Evolutionary conservation across 306 rosid genomes (phyloP).

Genomic region (barrel medic (Medicago truncatula)): DNA sequence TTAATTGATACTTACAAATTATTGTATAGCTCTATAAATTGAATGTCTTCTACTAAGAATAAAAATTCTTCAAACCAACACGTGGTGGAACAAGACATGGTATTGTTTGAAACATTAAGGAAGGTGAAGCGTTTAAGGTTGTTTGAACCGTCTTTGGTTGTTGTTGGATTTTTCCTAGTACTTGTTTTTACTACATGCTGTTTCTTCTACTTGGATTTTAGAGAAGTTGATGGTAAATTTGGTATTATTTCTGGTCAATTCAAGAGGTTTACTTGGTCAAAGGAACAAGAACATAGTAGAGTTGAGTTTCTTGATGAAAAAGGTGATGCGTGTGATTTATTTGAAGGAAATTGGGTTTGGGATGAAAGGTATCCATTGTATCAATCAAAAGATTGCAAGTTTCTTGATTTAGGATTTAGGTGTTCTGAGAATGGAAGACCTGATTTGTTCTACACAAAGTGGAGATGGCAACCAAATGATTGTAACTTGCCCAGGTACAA

Average conservation of each 20-base stretch:
- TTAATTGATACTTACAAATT: neutral
- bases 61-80: conserved; percentile 44
- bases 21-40: neutral
- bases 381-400: conserved; percentile 68
- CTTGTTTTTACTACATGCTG: conserved; percentile 48
- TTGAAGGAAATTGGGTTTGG: conserved; percentile 94
- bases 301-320: conserved; percentile 63
- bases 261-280: conserved; percentile 52
- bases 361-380: conserved; percentile 81
- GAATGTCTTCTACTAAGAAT: conserved; percentile 62
- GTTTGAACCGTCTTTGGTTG: conserved; percentile 68
- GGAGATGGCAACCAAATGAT: conserved; percentile 92
- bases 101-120: conserved; percentile 51
- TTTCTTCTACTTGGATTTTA: conserved; percentile 68
- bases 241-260: conserved; percentile 52
- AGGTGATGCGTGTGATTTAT: conserved; percentile 65
- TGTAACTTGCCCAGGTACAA: conserved; percentile 90
- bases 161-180: conserved; percentile 67
- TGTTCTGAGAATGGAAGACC: conserved; percentile 90
- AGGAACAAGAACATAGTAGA: conserved; percentile 42
- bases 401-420: conserved; percentile 72
- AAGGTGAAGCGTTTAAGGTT: conserved; percentile 63
- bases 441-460: conserved; percentile 86
- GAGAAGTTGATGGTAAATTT: conserved; percentile 47
- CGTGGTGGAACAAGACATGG: conserved; percentile 56